A percentile compares a stretch with the other conserved stretches of the same genome.
Evolutionary conservation across 306 rosid genomes (phyloP).

Genomic region (Phaseolus lunatus): DNA sequence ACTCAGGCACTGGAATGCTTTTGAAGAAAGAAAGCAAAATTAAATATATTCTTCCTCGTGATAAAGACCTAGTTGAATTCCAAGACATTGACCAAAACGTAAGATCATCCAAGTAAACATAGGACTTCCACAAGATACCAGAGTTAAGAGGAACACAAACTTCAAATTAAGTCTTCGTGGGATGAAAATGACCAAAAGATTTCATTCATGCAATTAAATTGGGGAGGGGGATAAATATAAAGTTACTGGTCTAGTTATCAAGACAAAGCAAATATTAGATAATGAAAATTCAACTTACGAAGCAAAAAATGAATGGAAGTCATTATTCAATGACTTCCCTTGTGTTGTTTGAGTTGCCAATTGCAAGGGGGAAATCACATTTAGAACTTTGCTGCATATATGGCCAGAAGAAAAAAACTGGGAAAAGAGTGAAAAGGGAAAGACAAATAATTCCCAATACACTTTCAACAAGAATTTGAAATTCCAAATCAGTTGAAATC

Average conservation of each 20-base stretch:
- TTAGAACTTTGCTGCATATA: neutral
- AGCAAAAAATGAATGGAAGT: neutral
- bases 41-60: neutral
- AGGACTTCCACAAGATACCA: neutral
- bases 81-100: neutral
- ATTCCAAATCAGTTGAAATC: neutral
- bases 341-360: neutral
- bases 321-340: neutral
- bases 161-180: too few species aligned
- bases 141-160: neutral
- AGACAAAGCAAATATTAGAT: too few species aligned
- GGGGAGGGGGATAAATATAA: too few species aligned
- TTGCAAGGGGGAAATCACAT: neutral
- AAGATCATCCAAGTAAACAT: neutral
- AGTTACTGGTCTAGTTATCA: neutral
- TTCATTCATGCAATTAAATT: too few species aligned
- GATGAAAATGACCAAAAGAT: too few species aligned
- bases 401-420: neutral
- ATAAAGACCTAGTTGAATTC: slow-evolving; percentile 6
- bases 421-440: neutral
- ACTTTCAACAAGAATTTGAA: neutral
- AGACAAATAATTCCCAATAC: neutral
- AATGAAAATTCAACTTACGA: neutral
- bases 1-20: neutral
- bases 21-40: neutral